Base-by-base conservation (phyloP, 1,284 basidiomycete species). In the Bjerkandera adusta region DNA sequence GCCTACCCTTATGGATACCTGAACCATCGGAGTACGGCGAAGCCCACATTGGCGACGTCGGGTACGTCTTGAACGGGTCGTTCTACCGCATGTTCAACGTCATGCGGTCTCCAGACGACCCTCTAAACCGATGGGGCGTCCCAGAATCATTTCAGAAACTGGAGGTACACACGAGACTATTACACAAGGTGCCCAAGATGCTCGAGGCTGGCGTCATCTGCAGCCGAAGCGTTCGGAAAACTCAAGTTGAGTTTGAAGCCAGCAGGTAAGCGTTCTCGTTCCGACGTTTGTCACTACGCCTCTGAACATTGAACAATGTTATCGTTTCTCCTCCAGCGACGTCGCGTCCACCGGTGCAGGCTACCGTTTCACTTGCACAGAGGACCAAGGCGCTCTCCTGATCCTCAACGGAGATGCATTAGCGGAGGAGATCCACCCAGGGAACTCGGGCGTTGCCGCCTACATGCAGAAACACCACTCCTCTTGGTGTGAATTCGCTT, bases 1-100 rank as follows among this genome's bases (percentile, higher is more conserved):
- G 42, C 15, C 34, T 34, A 8, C 42, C 42, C 1, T 27, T 43
- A 11, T 43, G 42, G 42, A 12, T 29, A 18, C 30, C 42, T 10
- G 42, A 43, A 21, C 42, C 42, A 2, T 18, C 21, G 5, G 5
- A 16, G 26, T 30, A 15, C 3, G 43, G 51, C 8, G 43, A 43
- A n/a, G 44, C 43, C 13, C n/a, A 36, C 16, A 46, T 50, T 12
- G 48, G 44, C 3, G 48, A 50, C 22, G 48, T 50, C 33, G 48
- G 48, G 5, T 50, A 43, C 44, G 27, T 50, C 11, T n/a, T 27
- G 6, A 38, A 38, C 11, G 48, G 48, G 3, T n/a, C 16, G 1
- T 50, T 50, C 35, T 13, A 27, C 16, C 32, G 39, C 16, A 33
- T 50, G 3, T 50, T 50, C 44, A 45, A 41, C 24, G 48, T 44